Conservation (phyloP, 2,329 filamentous ascomycete genomes). For the Verruconis gallopava region DNA sequence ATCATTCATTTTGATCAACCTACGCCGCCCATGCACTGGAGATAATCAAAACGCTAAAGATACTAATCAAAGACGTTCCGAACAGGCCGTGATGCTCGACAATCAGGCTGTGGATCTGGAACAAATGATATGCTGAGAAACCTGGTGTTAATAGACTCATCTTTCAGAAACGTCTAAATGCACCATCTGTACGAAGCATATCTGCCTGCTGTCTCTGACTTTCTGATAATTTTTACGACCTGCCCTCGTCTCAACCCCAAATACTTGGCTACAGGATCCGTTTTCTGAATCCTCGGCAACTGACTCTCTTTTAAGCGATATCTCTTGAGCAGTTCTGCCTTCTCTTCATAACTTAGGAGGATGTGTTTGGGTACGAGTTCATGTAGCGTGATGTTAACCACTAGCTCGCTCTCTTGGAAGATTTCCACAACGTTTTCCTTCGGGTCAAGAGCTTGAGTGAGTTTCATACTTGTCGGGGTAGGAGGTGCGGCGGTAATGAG, state of each 20-base stretch:
- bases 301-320: slow-evolving; percentile 97
- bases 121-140: too few species aligned
- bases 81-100: too few species aligned
- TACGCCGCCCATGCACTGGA: too few species aligned
- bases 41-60: too few species aligned
- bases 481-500: slow-evolving; percentile 75
- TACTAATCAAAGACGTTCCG: too few species aligned
- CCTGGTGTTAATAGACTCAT: too few species aligned
- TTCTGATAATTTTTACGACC: slow-evolving; percentile 96
- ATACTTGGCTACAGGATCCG: slow-evolving; percentile 87
- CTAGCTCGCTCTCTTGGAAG: slow-evolving; percentile 87
- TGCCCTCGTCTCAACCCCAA: slow-evolving; percentile 80
- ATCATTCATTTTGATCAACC: too few species aligned
- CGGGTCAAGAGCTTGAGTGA: slow-evolving; percentile 63
- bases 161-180: too few species aligned
- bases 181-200: slow-evolving; percentile 69
- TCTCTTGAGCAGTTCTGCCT: slow-evolving; percentile 67
- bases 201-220: slow-evolving; percentile 85
- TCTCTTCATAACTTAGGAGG: slow-evolving; percentile 80
- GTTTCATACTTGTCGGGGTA: slow-evolving; percentile 76
- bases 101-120: too few species aligned
- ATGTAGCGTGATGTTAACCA: slow-evolving; percentile 97
- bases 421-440: slow-evolving; percentile 64
- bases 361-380: slow-evolving; percentile 93
- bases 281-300: slow-evolving; percentile 78